Evolutionary conservation across 2,329 filamentous ascomycete genomes (phyloP).

Genomic region (Paracamarosporium sp.): DNA sequence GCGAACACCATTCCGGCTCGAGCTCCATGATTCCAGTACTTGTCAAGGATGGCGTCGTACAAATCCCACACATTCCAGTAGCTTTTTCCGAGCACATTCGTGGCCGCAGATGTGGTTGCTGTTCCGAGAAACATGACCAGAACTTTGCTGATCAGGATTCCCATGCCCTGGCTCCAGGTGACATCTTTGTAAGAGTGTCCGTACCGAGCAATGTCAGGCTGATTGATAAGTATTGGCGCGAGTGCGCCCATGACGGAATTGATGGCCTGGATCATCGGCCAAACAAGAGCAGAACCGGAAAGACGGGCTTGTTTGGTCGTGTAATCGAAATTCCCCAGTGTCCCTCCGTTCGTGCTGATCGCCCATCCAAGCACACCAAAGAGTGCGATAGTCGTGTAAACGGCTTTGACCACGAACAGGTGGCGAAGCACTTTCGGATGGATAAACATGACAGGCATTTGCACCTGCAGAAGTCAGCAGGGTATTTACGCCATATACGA

Average conservation of each 20-base stretch:
- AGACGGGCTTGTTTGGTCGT: conserved; percentile 23
- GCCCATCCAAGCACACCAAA: conserved; percentile 5
- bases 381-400: neutral
- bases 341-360: neutral
- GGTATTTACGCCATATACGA: neutral
- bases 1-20: neutral
- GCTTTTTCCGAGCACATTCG: neutral
- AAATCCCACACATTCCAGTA: conserved; percentile 10
- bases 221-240: neutral
- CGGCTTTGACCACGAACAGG: conserved; percentile 2
- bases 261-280: conserved; percentile 23
- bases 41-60: conserved; percentile 22
- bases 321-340: conserved; percentile 19
- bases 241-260: conserved; percentile 16
- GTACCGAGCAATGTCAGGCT: conserved; percentile 1
- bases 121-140: neutral
- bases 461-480: neutral
- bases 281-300: conserved; percentile 10
- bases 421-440: conserved; percentile 1
- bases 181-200: conserved; percentile 1
- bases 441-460: conserved; percentile 3
- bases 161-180: conserved; percentile 2
- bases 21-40: conserved; percentile 18
- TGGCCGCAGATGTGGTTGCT: neutral
- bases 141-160: neutral